phyloP scores from a whole-genome alignment of 2,329 filamentous ascomycete genomes.

The Karstenula rhodostoma region DNA sequence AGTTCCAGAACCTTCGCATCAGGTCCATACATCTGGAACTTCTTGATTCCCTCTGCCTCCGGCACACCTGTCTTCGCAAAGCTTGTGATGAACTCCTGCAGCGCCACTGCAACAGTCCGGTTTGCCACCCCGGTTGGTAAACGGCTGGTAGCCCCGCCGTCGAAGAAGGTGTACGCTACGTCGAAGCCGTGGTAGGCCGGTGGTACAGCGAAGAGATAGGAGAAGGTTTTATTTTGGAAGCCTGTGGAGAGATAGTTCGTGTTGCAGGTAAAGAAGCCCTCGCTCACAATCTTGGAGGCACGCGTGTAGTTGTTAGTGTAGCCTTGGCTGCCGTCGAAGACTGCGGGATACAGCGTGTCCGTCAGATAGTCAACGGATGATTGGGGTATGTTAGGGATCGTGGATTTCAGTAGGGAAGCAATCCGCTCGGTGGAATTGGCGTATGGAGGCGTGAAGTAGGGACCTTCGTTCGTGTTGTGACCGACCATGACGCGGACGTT shows the following conservation, averaged over 20 bases:
- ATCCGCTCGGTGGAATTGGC: constrained; percentile 45
- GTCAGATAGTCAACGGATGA: constrained; percentile 52
- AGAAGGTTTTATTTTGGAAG: constrained; percentile 57
- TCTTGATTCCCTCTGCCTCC: constrained; percentile 49
- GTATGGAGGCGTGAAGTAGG: constrained; percentile 53
- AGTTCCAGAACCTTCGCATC: constrained; percentile 56
- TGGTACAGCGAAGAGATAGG: constrained; percentile 62
- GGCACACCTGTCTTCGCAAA: constrained; percentile 53
- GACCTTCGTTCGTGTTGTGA: constrained; percentile 57
- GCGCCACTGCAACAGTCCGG: constrained; percentile 50
- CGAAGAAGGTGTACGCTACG: constrained; percentile 62
- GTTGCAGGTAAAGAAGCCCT: constrained; percentile 61
- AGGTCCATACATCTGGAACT: constrained; percentile 58
- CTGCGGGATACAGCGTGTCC: constrained; percentile 58
- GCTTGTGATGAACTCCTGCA: constrained; percentile 57
- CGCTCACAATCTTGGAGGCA: constrained; percentile 52
- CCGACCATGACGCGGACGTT: constrained; percentile 46
- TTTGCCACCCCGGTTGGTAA: constrained; percentile 33
- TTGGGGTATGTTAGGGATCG: constrained; percentile 42
- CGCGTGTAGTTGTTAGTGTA: constrained; percentile 59
- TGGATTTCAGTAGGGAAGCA: constrained; percentile 28
- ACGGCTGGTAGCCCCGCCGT: constrained; percentile 37
- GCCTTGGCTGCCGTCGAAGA: constrained; percentile 56
- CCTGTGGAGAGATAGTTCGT: constrained; percentile 60
- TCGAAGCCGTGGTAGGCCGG: constrained; percentile 64